phyloP scores from a whole-genome alignment of 345 rosid species.

The Durio zibethinus region DNA sequence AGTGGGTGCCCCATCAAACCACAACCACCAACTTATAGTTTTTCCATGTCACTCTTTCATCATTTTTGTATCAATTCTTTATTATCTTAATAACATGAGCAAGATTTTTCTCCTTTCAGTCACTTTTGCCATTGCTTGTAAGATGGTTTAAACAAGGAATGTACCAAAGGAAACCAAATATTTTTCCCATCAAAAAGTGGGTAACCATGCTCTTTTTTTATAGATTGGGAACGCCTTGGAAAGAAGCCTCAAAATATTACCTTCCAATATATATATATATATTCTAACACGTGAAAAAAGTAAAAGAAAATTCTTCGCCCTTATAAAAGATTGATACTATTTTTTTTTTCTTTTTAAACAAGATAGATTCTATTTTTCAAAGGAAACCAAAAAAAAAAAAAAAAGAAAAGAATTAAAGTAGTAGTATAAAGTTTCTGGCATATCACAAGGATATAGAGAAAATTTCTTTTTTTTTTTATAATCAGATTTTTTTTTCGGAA shows the following conservation, averaged over 20 bases:
- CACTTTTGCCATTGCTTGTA: neutral
- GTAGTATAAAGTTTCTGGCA: neutral
- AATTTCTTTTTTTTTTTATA: too few relatives aligned
- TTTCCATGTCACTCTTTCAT: neutral
- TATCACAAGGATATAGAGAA: too few relatives aligned
- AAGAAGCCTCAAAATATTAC: constrained; percentile 22
- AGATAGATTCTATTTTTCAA: constrained; percentile 1
- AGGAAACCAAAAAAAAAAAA: neutral
- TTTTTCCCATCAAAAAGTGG: constrained; percentile 17
- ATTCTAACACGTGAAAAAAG: constrained; percentile 47
- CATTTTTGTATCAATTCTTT: neutral
- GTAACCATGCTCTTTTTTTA: constrained; percentile 27
- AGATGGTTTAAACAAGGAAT: neutral
- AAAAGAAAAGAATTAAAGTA: neutral
- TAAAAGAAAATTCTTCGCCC: constrained; percentile 16
- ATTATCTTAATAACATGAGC: neutral
- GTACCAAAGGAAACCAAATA: too few relatives aligned
- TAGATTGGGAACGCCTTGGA: constrained; percentile 23
- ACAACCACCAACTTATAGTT: neutral
- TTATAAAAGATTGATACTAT: neutral
- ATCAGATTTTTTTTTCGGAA: too few relatives aligned
- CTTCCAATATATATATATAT: constrained; percentile 6
- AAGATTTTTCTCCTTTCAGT: neutral
- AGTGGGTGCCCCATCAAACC: neutral
- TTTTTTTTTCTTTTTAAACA: neutral